Percentiles rank a stretch among this genome's conserved stretches.
phyloP scores from a whole-genome alignment of 768 basidiomycete genomes.

The Pulveroboletus sp. region DNA sequence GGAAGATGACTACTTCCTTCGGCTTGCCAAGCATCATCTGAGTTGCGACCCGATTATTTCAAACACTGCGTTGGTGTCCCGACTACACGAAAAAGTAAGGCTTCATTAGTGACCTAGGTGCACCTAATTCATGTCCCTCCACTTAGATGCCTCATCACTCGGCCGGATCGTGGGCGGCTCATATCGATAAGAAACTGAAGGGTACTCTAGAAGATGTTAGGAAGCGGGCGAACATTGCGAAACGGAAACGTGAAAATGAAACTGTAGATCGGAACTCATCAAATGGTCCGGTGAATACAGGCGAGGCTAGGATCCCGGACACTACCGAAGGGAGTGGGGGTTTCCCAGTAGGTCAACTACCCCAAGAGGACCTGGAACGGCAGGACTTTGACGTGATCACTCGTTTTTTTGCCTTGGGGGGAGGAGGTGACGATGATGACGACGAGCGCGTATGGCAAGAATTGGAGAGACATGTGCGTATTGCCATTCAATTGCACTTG shows the following conservation, averaged over 20 bases:
- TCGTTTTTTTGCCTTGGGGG: slow-evolving; percentile 53
- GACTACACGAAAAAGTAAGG: slow-evolving; percentile 46
- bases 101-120: background rate
- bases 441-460: slow-evolving; percentile 53
- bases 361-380: slow-evolving; percentile 16
- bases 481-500: background rate
- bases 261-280: background rate
- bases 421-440: slow-evolving; percentile 45
- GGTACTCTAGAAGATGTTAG: slow-evolving; percentile 44
- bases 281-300: background rate
- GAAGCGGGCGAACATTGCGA: slow-evolving; percentile 50
- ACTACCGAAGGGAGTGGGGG: background rate
- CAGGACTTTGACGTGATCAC: slow-evolving; percentile 53
- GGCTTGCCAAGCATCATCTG: slow-evolving; percentile 45
- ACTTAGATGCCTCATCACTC: slow-evolving; percentile 61
- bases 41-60: slow-evolving; percentile 47
- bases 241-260: slow-evolving; percentile 37
- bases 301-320: slow-evolving; percentile 1
- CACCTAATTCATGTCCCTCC: background rate
- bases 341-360: background rate
- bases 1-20: slow-evolving; percentile 48
- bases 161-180: slow-evolving; percentile 47
- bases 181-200: slow-evolving; percentile 32
- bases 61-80: slow-evolving; percentile 33
- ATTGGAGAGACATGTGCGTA: slow-evolving; percentile 45